phyloP scores from a whole-genome alignment of 2,329 filamentous ascomycete genomes.

The Penicillium sp. region DNA sequence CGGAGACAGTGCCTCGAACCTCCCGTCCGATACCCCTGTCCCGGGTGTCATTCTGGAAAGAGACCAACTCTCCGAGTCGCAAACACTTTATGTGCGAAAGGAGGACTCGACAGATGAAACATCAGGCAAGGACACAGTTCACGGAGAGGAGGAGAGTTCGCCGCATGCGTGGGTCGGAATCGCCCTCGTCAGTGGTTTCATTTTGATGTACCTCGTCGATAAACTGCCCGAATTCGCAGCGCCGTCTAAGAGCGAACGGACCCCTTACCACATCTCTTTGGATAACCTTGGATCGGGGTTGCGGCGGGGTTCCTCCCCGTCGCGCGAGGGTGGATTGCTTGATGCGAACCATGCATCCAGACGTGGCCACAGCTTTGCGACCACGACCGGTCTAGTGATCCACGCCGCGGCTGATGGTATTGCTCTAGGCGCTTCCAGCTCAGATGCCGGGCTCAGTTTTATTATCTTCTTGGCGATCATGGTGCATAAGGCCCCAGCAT shows the following conservation, averaged over 20 bases:
- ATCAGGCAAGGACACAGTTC: conserved; percentile 37
- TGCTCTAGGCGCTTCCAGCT: conserved; percentile 85
- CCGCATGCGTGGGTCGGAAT: conserved; percentile 80
- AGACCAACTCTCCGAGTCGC: conserved; percentile 3
- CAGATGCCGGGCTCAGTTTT: conserved; percentile 74
- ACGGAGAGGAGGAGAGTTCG: conserved; percentile 42
- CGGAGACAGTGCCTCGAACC: neutral
- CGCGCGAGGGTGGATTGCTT: conserved; percentile 38
- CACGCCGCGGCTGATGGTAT: conserved; percentile 95
- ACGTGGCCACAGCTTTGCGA: conserved; percentile 62
- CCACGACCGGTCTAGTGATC: conserved; percentile 91
- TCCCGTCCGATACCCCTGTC: conserved; percentile 9
- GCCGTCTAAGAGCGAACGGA: conserved; percentile 60
- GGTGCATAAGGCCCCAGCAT: conserved; percentile 94
- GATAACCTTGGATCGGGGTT: conserved; percentile 68
- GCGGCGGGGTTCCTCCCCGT: conserved; percentile 43
- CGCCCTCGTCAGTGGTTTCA: conserved; percentile 81
- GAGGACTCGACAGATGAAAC: conserved; percentile 37
- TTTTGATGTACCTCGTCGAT: conserved; percentile 96
- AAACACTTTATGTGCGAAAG: conserved; percentile 25
- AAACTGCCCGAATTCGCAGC: conserved; percentile 73
- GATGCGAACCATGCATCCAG: conserved; percentile 28
- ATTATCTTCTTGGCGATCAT: conserved; percentile 96
- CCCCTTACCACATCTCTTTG: conserved; percentile 81
- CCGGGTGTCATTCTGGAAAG: conserved; percentile 15